Base-by-base conservation (phyloP, 345 rosid genomes). In the Citrus inodora region DNA sequence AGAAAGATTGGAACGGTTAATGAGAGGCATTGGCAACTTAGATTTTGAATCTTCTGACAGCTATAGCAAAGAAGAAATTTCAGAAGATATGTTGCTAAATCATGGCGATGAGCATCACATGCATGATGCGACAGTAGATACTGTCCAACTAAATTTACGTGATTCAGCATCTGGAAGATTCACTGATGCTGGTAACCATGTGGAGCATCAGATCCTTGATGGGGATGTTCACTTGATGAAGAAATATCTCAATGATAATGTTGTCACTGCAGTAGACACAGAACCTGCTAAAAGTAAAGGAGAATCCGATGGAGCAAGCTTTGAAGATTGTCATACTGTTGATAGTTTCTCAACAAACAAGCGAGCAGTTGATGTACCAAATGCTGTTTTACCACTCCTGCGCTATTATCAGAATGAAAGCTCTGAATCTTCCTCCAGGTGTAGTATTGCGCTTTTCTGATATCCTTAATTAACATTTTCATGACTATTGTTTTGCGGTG, bases 1-100 rank as follows among this genome's bases (percentile, higher is more conserved):
- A 87, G 98, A 95, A 85, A 92, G 99, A 86, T 87, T 95, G 86
- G 97, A 93, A 80, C 84, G 91, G 76, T 85, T 95, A 80, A 89
- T 90, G 76, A 92, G 85, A 87, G 90, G 85, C 64, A 87, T 89
- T 48, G 83, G 86, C 81, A 72, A 80, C 84, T 82, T 87, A 24
- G 91, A 89, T 80, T 80, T 87, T 74, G 93, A 89, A 80, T 76
- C 82, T 66, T 86, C 75, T 9, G 85, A 69, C 53, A 80, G 67
- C 77, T 59, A 72, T 56, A 38, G 58, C 58, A 76, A 82, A 67
- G 90, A 80, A 82, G 88, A 80, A 76, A 81, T 72, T 81, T 32
- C 80, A 60, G 86, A 79, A 72, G 85, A 68, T 65, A 30, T 56
- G 35, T 72, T 84, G 35, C 67, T 72, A 55, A 78, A 80, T 70